Evolutionary conservation across 1,284 basidiomycete genomes (phyloP).

Genomic region (Inonotus obliquus): DNA sequence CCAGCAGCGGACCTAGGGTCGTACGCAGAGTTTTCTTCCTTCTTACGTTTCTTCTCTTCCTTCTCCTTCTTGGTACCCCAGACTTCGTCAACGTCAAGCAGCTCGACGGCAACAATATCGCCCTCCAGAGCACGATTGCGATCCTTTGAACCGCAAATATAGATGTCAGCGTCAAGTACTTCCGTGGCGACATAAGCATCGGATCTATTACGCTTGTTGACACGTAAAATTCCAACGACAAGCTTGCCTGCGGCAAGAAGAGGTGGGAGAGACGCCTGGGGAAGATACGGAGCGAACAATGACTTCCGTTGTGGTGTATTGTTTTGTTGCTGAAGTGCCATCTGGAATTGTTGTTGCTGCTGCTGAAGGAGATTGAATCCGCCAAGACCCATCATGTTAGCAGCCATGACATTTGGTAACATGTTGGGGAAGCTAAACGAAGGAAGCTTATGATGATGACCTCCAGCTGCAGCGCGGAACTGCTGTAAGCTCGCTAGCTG

Average conservation of each 20-base stretch:
- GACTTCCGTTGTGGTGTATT: conserved; percentile 95
- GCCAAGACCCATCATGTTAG: conserved; percentile 89
- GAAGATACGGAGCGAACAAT: conserved; percentile 97
- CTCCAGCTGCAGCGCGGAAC: conserved; percentile 92
- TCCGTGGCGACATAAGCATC: conserved; percentile 99
- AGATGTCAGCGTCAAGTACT: conserved; percentile 97
- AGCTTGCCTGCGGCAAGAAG: conserved; percentile 97
- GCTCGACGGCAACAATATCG: conserved; percentile 97
- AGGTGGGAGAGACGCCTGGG: conserved; percentile 95
- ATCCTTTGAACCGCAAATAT: conserved; percentile 97
- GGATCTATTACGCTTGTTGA: conserved; percentile 98
- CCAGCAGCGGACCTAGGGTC: conserved; percentile 71
- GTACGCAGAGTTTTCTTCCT: conserved; percentile 96
- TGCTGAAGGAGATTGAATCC: conserved; percentile 78
- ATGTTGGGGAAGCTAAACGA: conserved; percentile 98
- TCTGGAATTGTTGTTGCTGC: conserved; percentile 74
- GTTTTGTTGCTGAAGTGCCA: conserved; percentile 85
- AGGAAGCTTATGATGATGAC: conserved; percentile 93
- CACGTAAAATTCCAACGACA: conserved; percentile 94
- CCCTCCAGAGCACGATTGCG: conserved; percentile 98
- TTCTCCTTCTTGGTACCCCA: conserved; percentile 99
- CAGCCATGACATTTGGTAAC: conserved; percentile 92
- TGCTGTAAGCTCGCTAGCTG: conserved; percentile 96
- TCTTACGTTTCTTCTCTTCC: conserved; percentile 99
- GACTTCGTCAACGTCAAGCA: conserved; percentile 96